phyloP scores from a whole-genome alignment of 2,329 filamentous ascomycete species.

The Lasiodiplodia gonubiensis region DNA sequence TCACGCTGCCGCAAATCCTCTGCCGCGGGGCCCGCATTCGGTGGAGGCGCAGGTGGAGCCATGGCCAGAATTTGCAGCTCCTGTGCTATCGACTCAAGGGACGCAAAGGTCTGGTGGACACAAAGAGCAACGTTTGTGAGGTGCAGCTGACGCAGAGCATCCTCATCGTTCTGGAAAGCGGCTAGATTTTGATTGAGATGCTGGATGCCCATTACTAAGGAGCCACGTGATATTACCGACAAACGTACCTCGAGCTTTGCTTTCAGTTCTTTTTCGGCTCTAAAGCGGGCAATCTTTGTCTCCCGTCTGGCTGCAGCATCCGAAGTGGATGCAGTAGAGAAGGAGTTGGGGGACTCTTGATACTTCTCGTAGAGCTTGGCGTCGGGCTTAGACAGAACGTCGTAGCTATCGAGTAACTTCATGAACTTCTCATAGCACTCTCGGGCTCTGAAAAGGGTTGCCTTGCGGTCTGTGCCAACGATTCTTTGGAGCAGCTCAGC shows the following conservation, averaged over 20 bases:
- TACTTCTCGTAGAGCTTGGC: constrained; percentile 75
- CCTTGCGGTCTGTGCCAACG: constrained; percentile 63
- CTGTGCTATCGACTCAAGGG: constrained; percentile 83
- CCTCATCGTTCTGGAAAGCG: constrained; percentile 76
- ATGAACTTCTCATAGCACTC: constrained; percentile 80
- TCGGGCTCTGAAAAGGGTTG: constrained; percentile 67
- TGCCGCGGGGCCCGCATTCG: constrained; percentile 42
- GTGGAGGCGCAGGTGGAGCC: constrained; percentile 64
- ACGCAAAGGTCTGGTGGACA: constrained; percentile 81
- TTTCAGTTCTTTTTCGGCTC: constrained; percentile 83
- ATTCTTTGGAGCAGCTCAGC: constrained; percentile 79
- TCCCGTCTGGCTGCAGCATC: constrained; percentile 75
- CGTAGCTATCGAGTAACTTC: constrained; percentile 77
- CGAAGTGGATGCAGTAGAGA: constrained; percentile 71
- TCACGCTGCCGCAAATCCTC: constrained; percentile 55
- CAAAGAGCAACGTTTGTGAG: constrained; percentile 75
- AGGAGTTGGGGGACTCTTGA: constrained; percentile 71
- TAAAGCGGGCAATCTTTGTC: constrained; percentile 84
- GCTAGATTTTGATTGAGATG: constrained; percentile 65
- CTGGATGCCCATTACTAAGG: constrained; percentile 43
- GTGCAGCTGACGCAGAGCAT: constrained; percentile 78
- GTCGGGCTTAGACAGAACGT: constrained; percentile 69
- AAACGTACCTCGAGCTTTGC: constrained; percentile 72
- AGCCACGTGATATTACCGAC: constrained; percentile 16
- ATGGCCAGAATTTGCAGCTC: constrained; percentile 82